Conservation (phyloP, 2,329 filamentous ascomycete genomes). For the Botrytis deweyae region DNA sequence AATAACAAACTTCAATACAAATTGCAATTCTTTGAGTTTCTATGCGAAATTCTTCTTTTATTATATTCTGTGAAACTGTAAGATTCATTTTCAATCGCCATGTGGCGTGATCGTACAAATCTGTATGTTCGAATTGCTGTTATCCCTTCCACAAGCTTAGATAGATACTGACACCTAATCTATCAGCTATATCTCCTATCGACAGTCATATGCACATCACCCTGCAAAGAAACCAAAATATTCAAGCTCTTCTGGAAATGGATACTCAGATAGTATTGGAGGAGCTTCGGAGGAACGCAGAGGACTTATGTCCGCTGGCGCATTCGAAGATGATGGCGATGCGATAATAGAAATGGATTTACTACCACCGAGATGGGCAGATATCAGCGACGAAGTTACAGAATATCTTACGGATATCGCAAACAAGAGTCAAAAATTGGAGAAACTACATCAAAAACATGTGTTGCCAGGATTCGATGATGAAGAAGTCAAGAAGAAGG, state of each 20-base stretch:
- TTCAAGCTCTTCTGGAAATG: slow-evolving; percentile 47
- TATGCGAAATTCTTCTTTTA: slow-evolving; percentile 6
- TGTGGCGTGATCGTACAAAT: slow-evolving; percentile 99
- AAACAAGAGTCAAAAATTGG: slow-evolving; percentile 77
- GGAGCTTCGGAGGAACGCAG: slow-evolving; percentile 63
- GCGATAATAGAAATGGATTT: slow-evolving; percentile 98
- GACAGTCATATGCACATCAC: slow-evolving; percentile 96
- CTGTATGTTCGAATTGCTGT: slow-evolving; percentile 60
- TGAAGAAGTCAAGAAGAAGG: slow-evolving; percentile 80
- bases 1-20: slow-evolving; percentile 15
- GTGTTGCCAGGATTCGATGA: slow-evolving; percentile 96
- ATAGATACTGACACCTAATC: slow-evolving; percentile 33
- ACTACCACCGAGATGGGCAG: slow-evolving; percentile 91
- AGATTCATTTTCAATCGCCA: slow-evolving; percentile 52
- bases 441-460: slow-evolving; percentile 95
- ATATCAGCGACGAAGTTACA: slow-evolving; percentile 89
- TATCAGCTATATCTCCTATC: slow-evolving; percentile 91
- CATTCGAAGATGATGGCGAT: slow-evolving; percentile 83
- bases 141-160: slow-evolving; percentile 4
- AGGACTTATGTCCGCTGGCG: slow-evolving; percentile 78
- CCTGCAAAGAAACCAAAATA: slow-evolving; percentile 81
- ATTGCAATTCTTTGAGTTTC: slow-evolving; percentile 9
- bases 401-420: slow-evolving; percentile 79
- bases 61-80: slow-evolving; percentile 17
- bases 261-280: slow-evolving; percentile 59